Evolutionary conservation across 352 stramenopile genomes (phyloP), one percentile per base, ranked within the genome.

Genomic region (Phytopythium delawarense): DNA sequence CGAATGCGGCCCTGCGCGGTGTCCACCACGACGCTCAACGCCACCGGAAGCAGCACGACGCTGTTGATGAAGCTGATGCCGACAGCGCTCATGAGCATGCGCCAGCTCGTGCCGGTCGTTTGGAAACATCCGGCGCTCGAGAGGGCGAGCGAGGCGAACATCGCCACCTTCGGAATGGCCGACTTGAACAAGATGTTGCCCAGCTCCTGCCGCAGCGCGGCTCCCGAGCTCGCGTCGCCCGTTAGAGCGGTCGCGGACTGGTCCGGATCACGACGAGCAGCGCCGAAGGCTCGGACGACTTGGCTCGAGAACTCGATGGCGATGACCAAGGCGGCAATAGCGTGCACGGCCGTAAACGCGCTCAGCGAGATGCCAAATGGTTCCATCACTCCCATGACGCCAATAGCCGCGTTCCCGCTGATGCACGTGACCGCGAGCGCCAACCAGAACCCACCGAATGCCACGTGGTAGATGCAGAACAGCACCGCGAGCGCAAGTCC

Each of bases 291-390:
- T 34, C 76, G 72, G 18, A 76, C 72, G 51, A 93, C 79, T 61
- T 94, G 89, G 49, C 84, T 74, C 23, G 76, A 89, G 55, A 94
- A 94, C 40, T 92, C 84, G 28, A 96, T 80, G 4, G 77, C 86
- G 50, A 96, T 75, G 5, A 77, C 85, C 9, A 88, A 65, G 28
- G 79, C 85, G 49, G 90, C 80, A 32, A 92, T 75, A 18, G 96
- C 69, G 67, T 94, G 88, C 40, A 94, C 81, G 30, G 94, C 79
- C 34, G 84, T 89, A 16, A 97, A 75, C 8, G 84, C 87, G 62
- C 96, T 97, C 4, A 97, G 63, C 45, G 82, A 68, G 16, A 90
- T 84, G n/a, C 64, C 71, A 60, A 82, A 72, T 13, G 74, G 75
- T 44, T 74, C 60, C 83, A 90, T 89, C 20, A 88, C 34, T 23